Base-by-base conservation (phyloP, 108 stramenopile species). In the Conticribra guillardii region DNA sequence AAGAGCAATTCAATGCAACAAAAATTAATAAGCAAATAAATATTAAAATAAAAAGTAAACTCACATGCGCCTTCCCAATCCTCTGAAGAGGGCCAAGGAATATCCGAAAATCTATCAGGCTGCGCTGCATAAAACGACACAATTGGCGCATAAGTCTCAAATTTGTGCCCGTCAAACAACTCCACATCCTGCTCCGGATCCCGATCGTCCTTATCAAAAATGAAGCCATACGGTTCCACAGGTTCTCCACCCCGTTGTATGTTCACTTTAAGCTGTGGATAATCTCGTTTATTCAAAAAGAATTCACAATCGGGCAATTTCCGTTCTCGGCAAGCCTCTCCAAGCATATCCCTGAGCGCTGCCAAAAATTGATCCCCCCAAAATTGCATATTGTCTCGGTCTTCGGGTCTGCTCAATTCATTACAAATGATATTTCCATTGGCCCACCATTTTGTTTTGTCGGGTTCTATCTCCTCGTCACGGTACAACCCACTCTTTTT, bases 341-440 rank as follows among this genome's bases (percentile, higher is more conserved):
- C 96, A 23, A 99, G 81, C 92, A 99, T 97, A 71, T 99, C 97
- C 17, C 96, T 81, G n/a, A 99, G 74, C 5, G 96, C 88, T 14
- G 95, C 86, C 54, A 98, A 54, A 73, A 99, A 98, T 52, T 97
- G 96, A 82, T 99, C 99, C 49, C 97, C 97, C 98, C 99, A 99
- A 72, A 84, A 86, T 69, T 97, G 92, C 34, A 81, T 83, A 59
- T 90, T 87, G 18, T 87, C 80, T 30, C 74, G 81, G 66, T 92
- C 84, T 64, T 85, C 84, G 3, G 89, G 83, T 24, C 82, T 73
- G 48, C 83, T 86, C 70, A 97, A 81, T 80, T 98, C 98, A 77
- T 99, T 99, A 78, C 98, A 99, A 66, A 99, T 98, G 78, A 99
- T 99, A 67, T 99, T 99, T 4, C 99, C 99, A 74, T 99, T 99